A percentile compares a stretch with the other conserved stretches of the same genome.
Evolutionary conservation across 2,329 filamentous ascomycete genomes (phyloP).

Genomic region (Fusarium ramigenum): DNA sequence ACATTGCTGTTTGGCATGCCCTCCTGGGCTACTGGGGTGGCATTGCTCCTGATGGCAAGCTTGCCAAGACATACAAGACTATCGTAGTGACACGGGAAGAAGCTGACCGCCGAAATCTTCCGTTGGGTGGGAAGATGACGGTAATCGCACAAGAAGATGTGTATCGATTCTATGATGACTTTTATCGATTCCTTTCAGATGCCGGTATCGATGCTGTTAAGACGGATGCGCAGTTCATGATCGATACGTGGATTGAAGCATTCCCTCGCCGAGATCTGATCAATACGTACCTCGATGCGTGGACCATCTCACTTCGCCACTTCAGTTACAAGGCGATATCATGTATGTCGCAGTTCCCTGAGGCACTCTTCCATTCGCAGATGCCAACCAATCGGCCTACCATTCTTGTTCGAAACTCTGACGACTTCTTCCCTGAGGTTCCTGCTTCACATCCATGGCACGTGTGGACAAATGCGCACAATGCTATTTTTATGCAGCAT

Average conservation of each 20-base stretch:
- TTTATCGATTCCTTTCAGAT: constrained; percentile 81
- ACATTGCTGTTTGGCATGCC: constrained; percentile 95
- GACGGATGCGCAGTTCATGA: constrained; percentile 90
- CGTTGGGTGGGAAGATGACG: constrained; percentile 71
- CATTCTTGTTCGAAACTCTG: constrained; percentile 84
- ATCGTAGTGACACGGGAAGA: constrained; percentile 64
- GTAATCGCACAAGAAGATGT: constrained; percentile 81
- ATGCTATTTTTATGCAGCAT: constrained; percentile 81
- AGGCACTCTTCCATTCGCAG: constrained; percentile 86
- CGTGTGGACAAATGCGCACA: constrained; percentile 93
- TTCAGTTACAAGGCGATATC: constrained; percentile 84
- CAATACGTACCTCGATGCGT: constrained; percentile 83
- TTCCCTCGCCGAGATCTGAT: constrained; percentile 76
- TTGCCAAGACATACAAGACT: constrained; percentile 84
- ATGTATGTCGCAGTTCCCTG: constrained; percentile 93
- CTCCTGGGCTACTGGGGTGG: constrained; percentile 92
- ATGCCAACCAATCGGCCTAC: constrained; percentile 78
- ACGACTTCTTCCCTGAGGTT: constrained; percentile 89
- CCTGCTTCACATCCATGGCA: constrained; percentile 91
- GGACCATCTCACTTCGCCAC: constrained; percentile 81
- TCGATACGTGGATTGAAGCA: constrained; percentile 78
- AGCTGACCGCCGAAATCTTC: constrained; percentile 56
- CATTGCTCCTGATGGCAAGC: constrained; percentile 76
- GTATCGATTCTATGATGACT: constrained; percentile 83
- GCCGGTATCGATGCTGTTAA: constrained; percentile 88